These are phyloP conservation scores for Penicillium waksmanii DNA, from an alignment of 495 filamentous ascomycete genomes.

Conservation along the genomic window DNA sequence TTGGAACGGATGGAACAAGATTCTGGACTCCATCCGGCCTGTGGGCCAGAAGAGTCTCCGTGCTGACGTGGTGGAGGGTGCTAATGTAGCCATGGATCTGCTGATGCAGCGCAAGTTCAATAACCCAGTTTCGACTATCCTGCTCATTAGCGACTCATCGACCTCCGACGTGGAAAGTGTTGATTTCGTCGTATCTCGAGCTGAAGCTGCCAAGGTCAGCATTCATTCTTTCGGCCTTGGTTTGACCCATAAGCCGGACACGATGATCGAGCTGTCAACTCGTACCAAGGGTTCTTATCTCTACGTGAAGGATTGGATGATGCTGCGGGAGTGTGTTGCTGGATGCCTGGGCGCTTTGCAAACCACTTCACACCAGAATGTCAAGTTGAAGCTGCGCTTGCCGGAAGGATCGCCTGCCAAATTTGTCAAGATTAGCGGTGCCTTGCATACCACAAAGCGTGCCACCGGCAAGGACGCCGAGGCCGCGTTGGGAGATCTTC, in stretches of 20 bases:
- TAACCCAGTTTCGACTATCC: conserved; percentile 94
- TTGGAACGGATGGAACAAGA: conserved; percentile 89
- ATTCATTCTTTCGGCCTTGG: conserved; percentile 98
- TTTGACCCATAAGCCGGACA: conserved; percentile 97
- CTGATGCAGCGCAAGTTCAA: conserved; percentile 97
- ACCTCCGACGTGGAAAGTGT: conserved; percentile 95
- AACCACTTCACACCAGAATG: conserved; percentile 97
- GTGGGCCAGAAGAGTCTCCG: conserved; percentile 96
- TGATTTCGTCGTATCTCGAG: conserved; percentile 97
- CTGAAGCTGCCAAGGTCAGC: conserved; percentile 95
- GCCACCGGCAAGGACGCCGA: conserved; percentile 97
- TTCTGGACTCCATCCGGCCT: conserved; percentile 86
- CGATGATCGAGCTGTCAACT: conserved; percentile 96
- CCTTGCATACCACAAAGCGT: conserved; percentile 94
- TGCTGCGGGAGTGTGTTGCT: conserved; percentile 95
- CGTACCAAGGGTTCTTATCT: conserved; percentile 96
- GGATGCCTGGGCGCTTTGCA: conserved; percentile 95
- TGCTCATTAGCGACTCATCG: conserved; percentile 98
- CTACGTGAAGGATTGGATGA: conserved; percentile 99
- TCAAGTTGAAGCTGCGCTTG: conserved; percentile 91
- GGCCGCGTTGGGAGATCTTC: conserved; percentile 86
- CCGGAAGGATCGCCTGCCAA: conserved; percentile 97
- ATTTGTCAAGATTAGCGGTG: conserved; percentile 98
- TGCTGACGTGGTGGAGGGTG: conserved; percentile 95
- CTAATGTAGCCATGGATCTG: conserved; percentile 98